phyloP scores from a whole-genome alignment of 805 yeast species.

The Wickerhamomyces canadensis region DNA sequence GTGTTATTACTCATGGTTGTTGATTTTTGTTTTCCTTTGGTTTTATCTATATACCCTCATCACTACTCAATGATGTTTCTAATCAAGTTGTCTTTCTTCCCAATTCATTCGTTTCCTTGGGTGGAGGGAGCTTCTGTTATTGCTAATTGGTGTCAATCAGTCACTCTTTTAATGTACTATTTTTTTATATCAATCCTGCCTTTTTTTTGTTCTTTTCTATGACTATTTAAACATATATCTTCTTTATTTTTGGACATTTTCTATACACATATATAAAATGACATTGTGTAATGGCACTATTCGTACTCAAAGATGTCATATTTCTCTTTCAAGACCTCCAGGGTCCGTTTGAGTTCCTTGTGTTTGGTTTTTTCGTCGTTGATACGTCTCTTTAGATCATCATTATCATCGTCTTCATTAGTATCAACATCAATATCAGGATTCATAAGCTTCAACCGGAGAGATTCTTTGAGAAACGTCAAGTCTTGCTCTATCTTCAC shows the following conservation, averaged over 20 bases:
- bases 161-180: neutral
- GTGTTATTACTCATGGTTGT: too few species aligned
- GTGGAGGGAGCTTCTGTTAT: too few species aligned
- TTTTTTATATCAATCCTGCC: neutral
- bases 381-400: constrained; percentile 3
- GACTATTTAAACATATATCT: too few species aligned
- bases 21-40: too few species aligned
- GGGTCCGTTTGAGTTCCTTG: constrained; percentile 3
- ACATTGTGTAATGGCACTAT: neutral
- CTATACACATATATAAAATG: neutral
- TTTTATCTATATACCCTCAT: too few species aligned
- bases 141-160: too few species aligned
- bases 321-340: constrained; percentile 3
- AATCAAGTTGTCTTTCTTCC: too few species aligned
- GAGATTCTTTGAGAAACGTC: neutral
- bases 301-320: neutral
- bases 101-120: too few species aligned
- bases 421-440: neutral
- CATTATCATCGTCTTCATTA: neutral
- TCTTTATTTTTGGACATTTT: too few species aligned
- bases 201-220: neutral
- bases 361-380: constrained; percentile 9
- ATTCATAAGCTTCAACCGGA: neutral
- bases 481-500: constrained; percentile 2
- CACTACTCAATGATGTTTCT: too few species aligned